Evolutionary conservation across 257 asterid species (phyloP).

Genomic region (Anisodus tanguticus): DNA sequence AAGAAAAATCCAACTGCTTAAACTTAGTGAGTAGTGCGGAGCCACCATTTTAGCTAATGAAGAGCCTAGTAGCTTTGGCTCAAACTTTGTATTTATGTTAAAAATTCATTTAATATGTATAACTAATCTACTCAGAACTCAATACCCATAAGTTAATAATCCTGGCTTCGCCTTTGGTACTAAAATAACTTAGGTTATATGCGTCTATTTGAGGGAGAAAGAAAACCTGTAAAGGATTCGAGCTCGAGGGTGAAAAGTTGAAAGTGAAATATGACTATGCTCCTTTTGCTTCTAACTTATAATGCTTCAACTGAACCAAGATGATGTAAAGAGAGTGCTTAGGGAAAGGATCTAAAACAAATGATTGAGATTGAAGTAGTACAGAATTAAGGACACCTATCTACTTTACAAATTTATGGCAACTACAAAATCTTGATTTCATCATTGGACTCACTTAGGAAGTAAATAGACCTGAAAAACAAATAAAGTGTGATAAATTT

Average conservation of each 20-base stretch:
- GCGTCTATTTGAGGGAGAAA: background rate
- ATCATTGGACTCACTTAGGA: background rate
- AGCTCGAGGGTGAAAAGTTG: slow-evolving; percentile 79
- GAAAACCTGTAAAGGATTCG: slow-evolving; percentile 71
- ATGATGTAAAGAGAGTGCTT: background rate
- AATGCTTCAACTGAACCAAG: background rate
- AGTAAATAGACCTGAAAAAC: background rate
- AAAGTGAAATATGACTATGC: background rate
- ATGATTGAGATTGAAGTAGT: background rate
- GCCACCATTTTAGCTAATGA: background rate
- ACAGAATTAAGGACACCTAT: background rate
- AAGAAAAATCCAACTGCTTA: background rate
- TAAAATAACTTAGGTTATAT: background rate
- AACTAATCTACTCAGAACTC: background rate
- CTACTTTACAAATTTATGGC: background rate
- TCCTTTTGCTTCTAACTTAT: background rate
- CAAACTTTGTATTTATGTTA: background rate
- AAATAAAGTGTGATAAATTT: background rate
- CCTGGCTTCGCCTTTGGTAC: background rate
- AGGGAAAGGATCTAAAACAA: background rate
- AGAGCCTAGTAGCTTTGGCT: background rate
- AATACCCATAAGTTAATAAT: background rate
- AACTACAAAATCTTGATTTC: background rate
- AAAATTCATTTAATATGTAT: too few relatives aligned
- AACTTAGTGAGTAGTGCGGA: background rate